Evolutionary conservation across 768 basidiomycete species (phyloP).

Genomic region (Suillus tomentosus): DNA sequence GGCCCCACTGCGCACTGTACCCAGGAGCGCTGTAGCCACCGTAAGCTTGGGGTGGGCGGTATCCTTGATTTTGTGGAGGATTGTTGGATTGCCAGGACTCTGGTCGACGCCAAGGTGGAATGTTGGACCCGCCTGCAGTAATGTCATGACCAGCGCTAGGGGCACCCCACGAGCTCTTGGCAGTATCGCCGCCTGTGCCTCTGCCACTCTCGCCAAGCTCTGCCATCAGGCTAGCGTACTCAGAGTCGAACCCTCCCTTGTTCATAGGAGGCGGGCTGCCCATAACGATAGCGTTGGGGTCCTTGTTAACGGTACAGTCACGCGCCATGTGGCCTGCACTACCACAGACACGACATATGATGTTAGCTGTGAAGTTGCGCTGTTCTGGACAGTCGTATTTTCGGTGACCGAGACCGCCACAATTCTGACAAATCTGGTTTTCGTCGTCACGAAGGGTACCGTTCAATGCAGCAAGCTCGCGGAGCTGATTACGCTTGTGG

Average conservation of each 20-base stretch:
- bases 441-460: constrained; percentile 99
- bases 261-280: constrained; percentile 51
- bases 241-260: constrained; percentile 91
- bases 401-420: constrained; percentile 90
- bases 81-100: constrained; percentile 74
- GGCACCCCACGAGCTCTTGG: constrained; percentile 62
- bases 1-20: constrained; percentile 41
- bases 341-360: constrained; percentile 98
- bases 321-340: constrained; percentile 99
- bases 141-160: constrained; percentile 62
- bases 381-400: constrained; percentile 99
- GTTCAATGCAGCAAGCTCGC: constrained; percentile 95
- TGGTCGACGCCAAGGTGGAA: constrained; percentile 90
- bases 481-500: constrained; percentile 98
- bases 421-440: constrained; percentile 99
- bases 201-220: constrained; percentile 88
- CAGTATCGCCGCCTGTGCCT: constrained; percentile 54
- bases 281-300: constrained; percentile 66
- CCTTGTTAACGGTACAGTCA: constrained; percentile 93
- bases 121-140: constrained; percentile 66
- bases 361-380: constrained; percentile 98
- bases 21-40: constrained; percentile 46
- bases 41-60: constrained; percentile 72
- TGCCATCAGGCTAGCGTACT: constrained; percentile 96
- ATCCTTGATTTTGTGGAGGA: constrained; percentile 56